These are phyloP conservation scores for Cymbopogon flexuosus DNA, from an alignment of 202 grass and related monocot species.

Conservation along the genomic window DNA sequence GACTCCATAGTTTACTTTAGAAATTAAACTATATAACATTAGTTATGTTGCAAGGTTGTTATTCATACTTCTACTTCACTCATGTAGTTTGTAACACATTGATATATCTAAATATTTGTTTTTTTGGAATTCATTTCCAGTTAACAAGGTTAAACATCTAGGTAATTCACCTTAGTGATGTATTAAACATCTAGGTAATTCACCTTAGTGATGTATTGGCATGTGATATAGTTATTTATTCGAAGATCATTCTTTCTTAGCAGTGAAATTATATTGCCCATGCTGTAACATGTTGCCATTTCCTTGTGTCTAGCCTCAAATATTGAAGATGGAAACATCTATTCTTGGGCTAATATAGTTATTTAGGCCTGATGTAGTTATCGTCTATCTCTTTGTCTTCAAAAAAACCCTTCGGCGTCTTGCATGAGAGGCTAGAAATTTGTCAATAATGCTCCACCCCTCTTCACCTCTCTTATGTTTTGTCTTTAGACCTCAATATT, in stretches of 20 bases:
- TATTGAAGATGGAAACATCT: background rate
- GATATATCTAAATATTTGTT: background rate
- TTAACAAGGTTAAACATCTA: background rate
- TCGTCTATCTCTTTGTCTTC: background rate
- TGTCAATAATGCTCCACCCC: background rate
- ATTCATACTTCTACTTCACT: background rate
- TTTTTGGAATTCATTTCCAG: background rate
- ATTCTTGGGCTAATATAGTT: background rate
- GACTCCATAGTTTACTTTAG: background rate
- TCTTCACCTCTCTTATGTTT: background rate
- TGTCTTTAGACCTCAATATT: slow-evolving; percentile 3
- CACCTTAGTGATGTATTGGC: background rate
- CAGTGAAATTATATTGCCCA: background rate
- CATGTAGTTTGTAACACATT: background rate
- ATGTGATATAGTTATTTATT: background rate
- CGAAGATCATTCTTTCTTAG: background rate
- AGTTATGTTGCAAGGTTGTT: background rate
- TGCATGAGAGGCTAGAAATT: background rate
- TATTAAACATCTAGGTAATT: too few species aligned
- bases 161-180: background rate
- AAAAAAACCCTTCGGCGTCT: background rate
- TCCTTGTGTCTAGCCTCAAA: background rate
- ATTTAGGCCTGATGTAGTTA: background rate
- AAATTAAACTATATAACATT: background rate
- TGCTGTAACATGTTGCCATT: background rate